Evolutionary conservation across 306 rosid genomes (phyloP), one percentile per base, ranked within the genome.

Genomic region (Heteromeles arbutifolia): DNA sequence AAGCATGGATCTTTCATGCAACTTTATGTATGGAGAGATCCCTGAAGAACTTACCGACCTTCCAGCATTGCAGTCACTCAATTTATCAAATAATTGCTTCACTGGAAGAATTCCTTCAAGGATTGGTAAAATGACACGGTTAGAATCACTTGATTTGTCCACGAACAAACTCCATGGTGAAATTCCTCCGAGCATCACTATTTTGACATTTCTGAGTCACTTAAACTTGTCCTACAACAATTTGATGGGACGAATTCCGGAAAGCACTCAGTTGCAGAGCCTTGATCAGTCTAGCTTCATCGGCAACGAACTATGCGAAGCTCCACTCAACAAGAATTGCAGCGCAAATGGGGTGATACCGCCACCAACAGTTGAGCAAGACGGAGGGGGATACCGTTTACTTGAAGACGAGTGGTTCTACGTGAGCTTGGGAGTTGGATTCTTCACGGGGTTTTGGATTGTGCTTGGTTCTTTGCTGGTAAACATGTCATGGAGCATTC

Each of bases 131-230:
- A 67, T 68, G 80, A 12, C 1, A 11, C 3, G 17, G 26, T 21
- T 77, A 34, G 74, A 77, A 48, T 68, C 62, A 25, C 45, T 77
- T 5, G 80, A 77, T 21, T 28, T 77, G 2, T 77, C 80, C 0
- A 56, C 39, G 7, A 67, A 68, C 59, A 74, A 28, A 24, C 68
- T 68, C 3, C 21, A 25, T 10, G 74, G 80, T 67, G 45, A 69
- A 67, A 68, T 77, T 32, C 69, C 80, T 8, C 44, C 28, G 24
- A 57, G 69, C 69, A 37, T 57, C 21, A 15, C 61, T 0, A 34
- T 6, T 34, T 34, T 34, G 39, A 34, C 39, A 34, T 34, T 34
- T 34, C 39, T 34, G 2, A 34, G 39, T 34, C 39, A 34, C 39
- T 34, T 34, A 6, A 34, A 34, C 39, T 34, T 34, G 2, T 34